These are phyloP conservation scores for Microdochium nivale DNA, from an alignment of 2,329 filamentous ascomycete species.

Conservation along the genomic window DNA sequence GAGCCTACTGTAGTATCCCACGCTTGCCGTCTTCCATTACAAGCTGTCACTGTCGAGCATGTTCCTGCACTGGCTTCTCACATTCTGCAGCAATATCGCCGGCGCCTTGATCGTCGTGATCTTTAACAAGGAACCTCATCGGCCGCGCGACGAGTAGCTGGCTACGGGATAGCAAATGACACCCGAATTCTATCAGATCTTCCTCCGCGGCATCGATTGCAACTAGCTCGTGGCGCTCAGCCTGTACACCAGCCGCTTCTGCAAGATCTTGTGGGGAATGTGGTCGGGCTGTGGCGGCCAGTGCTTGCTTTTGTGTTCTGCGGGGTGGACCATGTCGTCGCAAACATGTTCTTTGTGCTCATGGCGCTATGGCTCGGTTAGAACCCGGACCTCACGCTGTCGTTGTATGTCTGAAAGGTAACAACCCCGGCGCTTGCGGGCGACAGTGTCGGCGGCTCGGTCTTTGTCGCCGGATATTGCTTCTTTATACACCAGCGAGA, in stretches of 20 bases:
- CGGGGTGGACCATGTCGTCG: slow-evolving; percentile 46
- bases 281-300: slow-evolving; percentile 47
- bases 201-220: slow-evolving; percentile 43
- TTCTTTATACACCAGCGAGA: background rate
- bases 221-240: slow-evolving; percentile 52
- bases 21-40: background rate
- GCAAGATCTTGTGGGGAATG: slow-evolving; percentile 41
- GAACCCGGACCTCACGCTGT: slow-evolving; percentile 28
- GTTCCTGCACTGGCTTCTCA: slow-evolving; percentile 30
- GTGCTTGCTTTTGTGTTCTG: slow-evolving; percentile 45
- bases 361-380: slow-evolving; percentile 39
- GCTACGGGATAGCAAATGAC: slow-evolving; percentile 38
- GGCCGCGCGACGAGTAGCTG: slow-evolving; percentile 31
- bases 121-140: slow-evolving; percentile 34
- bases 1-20: slow-evolving; percentile 9
- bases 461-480: slow-evolving; percentile 38
- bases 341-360: slow-evolving; percentile 47
- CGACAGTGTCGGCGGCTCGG: slow-evolving; percentile 42
- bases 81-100: slow-evolving; percentile 38
- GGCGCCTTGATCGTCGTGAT: slow-evolving; percentile 38
- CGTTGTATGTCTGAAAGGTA: slow-evolving; percentile 48
- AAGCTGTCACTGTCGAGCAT: slow-evolving; percentile 8
- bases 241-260: slow-evolving; percentile 36
- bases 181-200: slow-evolving; percentile 41
- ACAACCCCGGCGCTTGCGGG: slow-evolving; percentile 44